Base-by-base conservation (phyloP, 2,329 filamentous ascomycete species). In the Clonostachys chloroleuca region DNA sequence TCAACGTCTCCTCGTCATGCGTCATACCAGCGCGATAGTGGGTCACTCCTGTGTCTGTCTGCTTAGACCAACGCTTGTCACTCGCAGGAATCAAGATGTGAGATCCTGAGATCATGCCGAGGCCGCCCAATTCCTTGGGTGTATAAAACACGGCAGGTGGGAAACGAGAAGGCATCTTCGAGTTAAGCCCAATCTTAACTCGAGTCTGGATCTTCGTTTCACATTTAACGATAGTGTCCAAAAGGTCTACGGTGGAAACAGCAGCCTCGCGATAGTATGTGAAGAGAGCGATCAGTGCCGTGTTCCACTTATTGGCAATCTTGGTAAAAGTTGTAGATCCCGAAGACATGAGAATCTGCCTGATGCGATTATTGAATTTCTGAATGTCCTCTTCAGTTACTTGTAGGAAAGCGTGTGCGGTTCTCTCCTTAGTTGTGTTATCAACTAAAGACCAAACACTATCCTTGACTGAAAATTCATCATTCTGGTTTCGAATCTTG, bases 261-360 rank as follows among this genome's bases (percentile, higher is more conserved):
- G 94, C 94, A 43, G 94, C 94, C 64, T 99, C 94, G 64, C 94
- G 89, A 64, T 99, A 99, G 69, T 99, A 99, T 0, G 94, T 97
- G 71, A 99, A 99, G 24, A 99, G 80, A 1, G 94, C 92, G 59
- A 99, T 99, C 55, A 99, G 70, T 2, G 90, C 94, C 0, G 94
- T 99, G 69, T 99, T 99, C 94, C 95, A 99, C 72, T 99, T 99
- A 72, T 99, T 99, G 42, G 95, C 94, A 61, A 99, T 99, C 79
- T 99, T 99, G 42, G 94, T 99, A 71, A 99, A 99, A 0, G 94
- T 99, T 0, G 94, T 99, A 6, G 90, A 96, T n/a, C 94, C 95
- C 49, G 94, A 97, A 12, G 92, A 97, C 94, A 99, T 99, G 48
- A 99, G 78, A 63, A 99, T 99, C 62, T 99, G 94, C 50, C 94